Conservation (phyloP, 306 rosid species). For the Pyrus pyrifolia region DNA sequence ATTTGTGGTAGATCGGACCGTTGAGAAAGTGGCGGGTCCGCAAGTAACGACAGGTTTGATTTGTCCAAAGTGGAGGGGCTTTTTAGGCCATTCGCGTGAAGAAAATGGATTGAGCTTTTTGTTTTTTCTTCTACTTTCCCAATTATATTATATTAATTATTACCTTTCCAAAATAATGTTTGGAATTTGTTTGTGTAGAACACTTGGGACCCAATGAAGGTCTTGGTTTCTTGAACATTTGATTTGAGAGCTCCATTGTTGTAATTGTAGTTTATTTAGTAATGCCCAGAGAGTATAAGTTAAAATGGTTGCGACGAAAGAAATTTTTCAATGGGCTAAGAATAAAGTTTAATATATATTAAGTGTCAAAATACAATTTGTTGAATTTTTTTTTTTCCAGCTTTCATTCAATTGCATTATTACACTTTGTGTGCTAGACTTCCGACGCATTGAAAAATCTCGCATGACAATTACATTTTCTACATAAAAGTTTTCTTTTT, state of each 20-base stretch:
- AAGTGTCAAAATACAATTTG: too few relatives aligned
- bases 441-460: too few relatives aligned
- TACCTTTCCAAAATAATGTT: not conserved
- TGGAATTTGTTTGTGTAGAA: not conserved
- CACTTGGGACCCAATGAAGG: not conserved
- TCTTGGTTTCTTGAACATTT: not conserved
- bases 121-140: not conserved
- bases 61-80: not conserved
- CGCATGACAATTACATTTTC: too few relatives aligned
- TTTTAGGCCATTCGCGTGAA: not conserved
- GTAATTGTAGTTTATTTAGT: not conserved
- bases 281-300: not conserved
- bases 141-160: not conserved
- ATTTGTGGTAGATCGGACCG: not conserved
- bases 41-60: not conserved
- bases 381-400: too few relatives aligned
- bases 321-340: accelerated
- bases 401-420: too few relatives aligned
- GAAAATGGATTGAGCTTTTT: not conserved
- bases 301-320: not conserved
- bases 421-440: too few relatives aligned
- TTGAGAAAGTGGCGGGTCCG: not conserved
- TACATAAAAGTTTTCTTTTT: not conserved
- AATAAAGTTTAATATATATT: too few relatives aligned
- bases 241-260: not conserved